Evolutionary conservation across 192 early-diverging fungal species (phyloP), one percentile per base, ranked within the genome.

Genomic region (Phycomyces nitens): DNA sequence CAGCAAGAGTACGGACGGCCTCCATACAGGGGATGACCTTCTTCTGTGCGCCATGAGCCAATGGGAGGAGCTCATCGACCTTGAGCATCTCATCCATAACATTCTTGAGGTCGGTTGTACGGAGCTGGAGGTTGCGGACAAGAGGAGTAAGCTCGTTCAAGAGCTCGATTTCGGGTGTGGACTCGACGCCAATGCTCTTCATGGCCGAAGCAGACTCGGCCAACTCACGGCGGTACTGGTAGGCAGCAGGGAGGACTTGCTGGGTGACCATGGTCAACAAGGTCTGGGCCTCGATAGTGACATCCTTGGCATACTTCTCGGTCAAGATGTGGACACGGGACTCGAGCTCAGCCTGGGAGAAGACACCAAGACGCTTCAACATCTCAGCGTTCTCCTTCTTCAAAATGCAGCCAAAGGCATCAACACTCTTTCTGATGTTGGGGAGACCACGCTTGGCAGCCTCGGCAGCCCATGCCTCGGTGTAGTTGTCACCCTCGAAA

Each of bases 401-500:
- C 53, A 92, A 68, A 55, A 99, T 81, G 71, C 92, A 85, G 56
- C 81, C 74, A 83, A 94, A 97, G 50, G 97, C 97, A 69, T 88
- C 93, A 51, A 93, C 92, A 71, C 88, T 88, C 34, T 87, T 84
- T 73, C 80, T 84, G 82, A 99, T 97, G 86, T 97, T 99, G 79
- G 94, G 94, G 66, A 99, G 81, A 2, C 97, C 95, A 73, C 97
- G 94, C 72, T 83, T 87, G 71, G 85, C 92, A 38, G 97, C 97
- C 84, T 97, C 97, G 21, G 79, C 68, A 27, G 87, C 84, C 97
- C 97, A 99, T 55, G 87, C 91, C 44, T 92, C 90, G 49, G 94
- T 93, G 85, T 99, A 99, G 79, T 92, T 92, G 85, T 99, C 94
- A 69, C 92, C 94, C 79, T 99, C 97, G 72, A 99, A 99, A 73